Evolutionary conservation across 352 stramenopile genomes (phyloP), one percentile per base, ranked within the genome.

Genomic region (Phytophthora pluvialis): DNA sequence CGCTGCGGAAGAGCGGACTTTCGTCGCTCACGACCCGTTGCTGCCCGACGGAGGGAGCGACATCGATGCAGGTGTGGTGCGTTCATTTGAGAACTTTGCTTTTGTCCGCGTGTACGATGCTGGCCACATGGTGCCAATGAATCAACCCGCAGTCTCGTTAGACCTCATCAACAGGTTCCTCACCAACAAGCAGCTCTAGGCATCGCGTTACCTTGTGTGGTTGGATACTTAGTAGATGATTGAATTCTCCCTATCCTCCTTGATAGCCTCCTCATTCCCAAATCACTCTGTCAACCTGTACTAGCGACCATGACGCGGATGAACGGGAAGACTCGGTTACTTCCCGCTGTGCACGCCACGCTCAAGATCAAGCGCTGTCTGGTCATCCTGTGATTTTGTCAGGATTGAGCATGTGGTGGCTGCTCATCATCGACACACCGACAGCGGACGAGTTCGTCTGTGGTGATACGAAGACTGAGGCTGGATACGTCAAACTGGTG

Each of bases 131-230:
- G 79, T 86, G 33, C 77, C 78, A 2, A 82, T 78, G 66, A 70
- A 86, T 40, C 73, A 85, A 25, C 77, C 77, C 11, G 66, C 60
- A 0, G 73, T 78, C 18, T 65, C 73, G 26, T 60, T 84, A 18
- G 64, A 75, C 44, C 74, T 88, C 48, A 73, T 88, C 55, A 77
- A 80, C 51, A 71, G 55, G 36, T 89, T 89, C 75, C 78, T 91
- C 21, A 52, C 60, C 12, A 58, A 61, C 33, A 40, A 73, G 29
- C 29, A 46, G 15, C 55, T 73, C 16, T 78, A 64, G n/a, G 21
- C 21, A 21, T 2, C 1, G 21, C 21, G 21, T n/a, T n/a, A n/a
- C n/a, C n/a, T 51, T 36, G 45, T 31, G 11, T 6, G 48, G 36
- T n/a, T 56, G 29, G 33, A 26, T 25, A 55, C n/a, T n/a, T n/a